Evolutionary conservation across 2,329 filamentous ascomycete species (phyloP), one percentile per base, ranked within the genome.

Genomic region (Xylaria sp.): DNA sequence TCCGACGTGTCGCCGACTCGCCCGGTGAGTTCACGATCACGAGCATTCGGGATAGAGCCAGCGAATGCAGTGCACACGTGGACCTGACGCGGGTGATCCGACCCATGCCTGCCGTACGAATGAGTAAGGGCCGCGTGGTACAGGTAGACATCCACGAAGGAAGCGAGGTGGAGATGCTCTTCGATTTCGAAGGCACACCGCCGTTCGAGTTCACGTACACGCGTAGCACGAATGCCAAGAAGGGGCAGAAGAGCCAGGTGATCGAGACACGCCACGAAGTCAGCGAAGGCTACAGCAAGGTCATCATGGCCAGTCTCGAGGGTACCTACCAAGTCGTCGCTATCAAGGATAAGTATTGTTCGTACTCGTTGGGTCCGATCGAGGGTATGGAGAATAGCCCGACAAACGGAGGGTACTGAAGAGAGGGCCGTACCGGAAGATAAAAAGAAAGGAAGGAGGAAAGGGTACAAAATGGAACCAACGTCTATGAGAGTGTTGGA

Each of bases 161-260:
- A 67, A 92, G 92, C 63, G 90, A 95, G 72, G 92, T 94, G 0
- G 91, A 97, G 71, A 92, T 99, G 55, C 78, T 91, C 6, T 97
- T 99, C 68, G 90, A 96, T 69, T 99, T 99, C 76, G 92, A 90
- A 79, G 94, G 95, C 59, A 92, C 90, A 4, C 92, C 94, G 63
- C 94, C 94, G 1, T 99, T 99, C 70, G 94, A 97, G 75, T 99
- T 97, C 72, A 97, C 93, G 59, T 97, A 96, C 74, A 97, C 92
- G 18, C 83, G 94, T 63, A 94, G 89, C 74, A 91, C 91, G 50
- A 96, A 96, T 72, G 87, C 86, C 57, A 88, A 83, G 60, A 91
- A 87, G 76, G 88, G 89, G 1, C 90, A 91, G 73, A 89, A 86
- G 70, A 85, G 88, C 44, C 82, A 87, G 68, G 84, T 99, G 39